Evolutionary conservation across 148 eudicot species (phyloP).

Genomic region (Linanthus parryae): DNA sequence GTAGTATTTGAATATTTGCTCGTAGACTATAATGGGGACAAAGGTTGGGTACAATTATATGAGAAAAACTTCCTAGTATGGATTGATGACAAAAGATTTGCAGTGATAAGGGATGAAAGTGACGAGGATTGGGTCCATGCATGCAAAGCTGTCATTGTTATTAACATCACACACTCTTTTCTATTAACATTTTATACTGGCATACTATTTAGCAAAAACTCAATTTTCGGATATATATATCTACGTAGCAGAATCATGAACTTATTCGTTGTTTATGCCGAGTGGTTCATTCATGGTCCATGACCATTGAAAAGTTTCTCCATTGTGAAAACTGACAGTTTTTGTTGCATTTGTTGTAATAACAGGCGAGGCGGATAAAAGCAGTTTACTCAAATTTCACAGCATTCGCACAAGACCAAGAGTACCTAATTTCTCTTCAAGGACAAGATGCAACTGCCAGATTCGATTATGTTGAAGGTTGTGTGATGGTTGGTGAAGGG

Average conservation of each 20-base stretch:
- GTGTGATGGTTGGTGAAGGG: conserved; percentile 82
- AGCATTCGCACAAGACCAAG: conserved; percentile 72
- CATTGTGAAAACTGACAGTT: not conserved
- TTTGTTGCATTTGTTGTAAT: not conserved
- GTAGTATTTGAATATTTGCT: too few species aligned
- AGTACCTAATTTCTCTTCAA: conserved; percentile 72
- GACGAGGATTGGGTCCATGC: too few species aligned
- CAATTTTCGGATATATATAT: not conserved
- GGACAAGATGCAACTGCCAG: conserved; percentile 33
- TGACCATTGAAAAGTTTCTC: not conserved
- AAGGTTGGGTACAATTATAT: too few species aligned
- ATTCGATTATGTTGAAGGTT: conserved; percentile 91
- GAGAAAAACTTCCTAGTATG: too few species aligned
- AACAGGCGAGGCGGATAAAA: conserved; percentile 87
- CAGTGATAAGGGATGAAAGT: too few species aligned
- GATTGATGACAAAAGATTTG: too few species aligned
- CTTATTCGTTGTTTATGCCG: not conserved
- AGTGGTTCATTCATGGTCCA: not conserved
- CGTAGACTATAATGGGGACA: too few species aligned
- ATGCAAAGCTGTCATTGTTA: too few species aligned
- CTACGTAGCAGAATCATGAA: not conserved
- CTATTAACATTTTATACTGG: too few species aligned
- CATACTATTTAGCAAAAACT: too few species aligned
- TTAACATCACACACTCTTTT: too few species aligned
- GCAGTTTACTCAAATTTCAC: conserved; percentile 75